Evolutionary conservation across 805 yeast genomes (phyloP).

Genomic region (Tetrapisispora pingtungensis): DNA sequence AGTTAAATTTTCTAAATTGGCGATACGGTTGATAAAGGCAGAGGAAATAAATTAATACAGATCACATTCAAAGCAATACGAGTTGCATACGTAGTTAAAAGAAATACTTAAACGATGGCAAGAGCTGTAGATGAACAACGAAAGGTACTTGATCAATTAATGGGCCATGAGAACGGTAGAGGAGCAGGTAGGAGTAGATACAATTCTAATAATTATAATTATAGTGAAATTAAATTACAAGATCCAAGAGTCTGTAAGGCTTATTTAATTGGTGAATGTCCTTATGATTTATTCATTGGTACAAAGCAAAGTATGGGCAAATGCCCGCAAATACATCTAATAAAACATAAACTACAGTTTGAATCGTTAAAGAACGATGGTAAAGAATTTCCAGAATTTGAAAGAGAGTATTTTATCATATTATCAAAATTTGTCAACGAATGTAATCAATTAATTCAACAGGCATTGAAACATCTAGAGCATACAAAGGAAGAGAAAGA

Average conservation of each 20-base stretch:
- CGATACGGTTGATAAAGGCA: too few relatives aligned
- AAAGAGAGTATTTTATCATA: slow-evolving; percentile 35
- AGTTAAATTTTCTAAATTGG: too few relatives aligned
- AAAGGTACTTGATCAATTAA: slow-evolving; percentile 63
- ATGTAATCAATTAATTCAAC: slow-evolving; percentile 52
- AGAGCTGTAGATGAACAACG: slow-evolving; percentile 66
- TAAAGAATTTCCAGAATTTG: slow-evolving; percentile 36
- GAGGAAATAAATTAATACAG: too few relatives aligned
- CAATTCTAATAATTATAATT: background rate
- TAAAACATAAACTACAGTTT: slow-evolving; percentile 63
- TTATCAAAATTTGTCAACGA: slow-evolving; percentile 52
- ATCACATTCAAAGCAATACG: too few relatives aligned
- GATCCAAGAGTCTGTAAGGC: slow-evolving; percentile 65
- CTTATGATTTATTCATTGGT: slow-evolving; percentile 70
- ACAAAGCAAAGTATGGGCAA: slow-evolving; percentile 77
- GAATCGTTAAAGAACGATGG: slow-evolving; percentile 38
- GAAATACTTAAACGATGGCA: slow-evolving; percentile 12
- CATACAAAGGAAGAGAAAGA: slow-evolving; percentile 67
- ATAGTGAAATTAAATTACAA: slow-evolving; percentile 29
- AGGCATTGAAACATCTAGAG: slow-evolving; percentile 49
- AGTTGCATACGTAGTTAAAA: too few relatives aligned
- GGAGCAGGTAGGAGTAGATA: background rate
- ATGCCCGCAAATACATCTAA: slow-evolving; percentile 68
- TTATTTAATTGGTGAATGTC: slow-evolving; percentile 78
- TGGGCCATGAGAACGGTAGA: slow-evolving; percentile 33